Evolutionary conservation across 2,329 filamentous ascomycete genomes (phyloP).

Genomic region (Cladosporium phlei): DNA sequence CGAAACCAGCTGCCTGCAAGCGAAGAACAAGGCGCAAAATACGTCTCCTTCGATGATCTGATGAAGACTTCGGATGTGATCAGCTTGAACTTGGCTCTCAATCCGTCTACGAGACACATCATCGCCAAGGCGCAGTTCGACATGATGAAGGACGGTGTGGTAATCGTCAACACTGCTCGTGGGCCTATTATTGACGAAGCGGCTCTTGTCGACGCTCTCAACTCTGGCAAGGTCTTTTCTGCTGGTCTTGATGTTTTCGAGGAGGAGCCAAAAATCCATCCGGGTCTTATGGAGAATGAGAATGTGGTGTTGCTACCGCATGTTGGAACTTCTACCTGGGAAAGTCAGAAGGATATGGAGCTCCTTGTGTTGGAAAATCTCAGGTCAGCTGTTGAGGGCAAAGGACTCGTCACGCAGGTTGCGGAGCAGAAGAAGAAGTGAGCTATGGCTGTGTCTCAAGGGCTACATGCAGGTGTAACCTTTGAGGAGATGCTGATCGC

Average conservation of each 20-base stretch:
- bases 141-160: slow-evolving; percentile 52
- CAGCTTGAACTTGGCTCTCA: slow-evolving; percentile 51
- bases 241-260: slow-evolving; percentile 57
- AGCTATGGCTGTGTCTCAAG: too few relatives aligned
- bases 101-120: slow-evolving; percentile 47
- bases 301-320: slow-evolving; percentile 55
- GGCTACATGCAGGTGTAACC: too few relatives aligned
- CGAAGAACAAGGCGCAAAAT: slow-evolving; percentile 44
- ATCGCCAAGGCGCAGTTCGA: slow-evolving; percentile 49
- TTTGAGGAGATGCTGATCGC: too few relatives aligned
- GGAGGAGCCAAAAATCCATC: slow-evolving; percentile 51
- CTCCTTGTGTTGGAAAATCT: slow-evolving; percentile 55
- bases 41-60: slow-evolving; percentile 54
- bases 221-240: slow-evolving; percentile 51
- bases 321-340: slow-evolving; percentile 56
- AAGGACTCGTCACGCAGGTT: slow-evolving; percentile 56
- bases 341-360: slow-evolving; percentile 50
- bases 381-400: slow-evolving; percentile 52
- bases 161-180: slow-evolving; percentile 56
- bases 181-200: slow-evolving; percentile 55
- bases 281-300: slow-evolving; percentile 45
- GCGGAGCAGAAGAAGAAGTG: slow-evolving; percentile 51
- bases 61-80: slow-evolving; percentile 52
- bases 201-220: slow-evolving; percentile 50
- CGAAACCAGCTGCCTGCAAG: slow-evolving; percentile 37